Evolutionary conservation across 1,139 yeast species (phyloP), one percentile per base, ranked within the genome.

Genomic region (Candida pseudoviswanathii): DNA sequence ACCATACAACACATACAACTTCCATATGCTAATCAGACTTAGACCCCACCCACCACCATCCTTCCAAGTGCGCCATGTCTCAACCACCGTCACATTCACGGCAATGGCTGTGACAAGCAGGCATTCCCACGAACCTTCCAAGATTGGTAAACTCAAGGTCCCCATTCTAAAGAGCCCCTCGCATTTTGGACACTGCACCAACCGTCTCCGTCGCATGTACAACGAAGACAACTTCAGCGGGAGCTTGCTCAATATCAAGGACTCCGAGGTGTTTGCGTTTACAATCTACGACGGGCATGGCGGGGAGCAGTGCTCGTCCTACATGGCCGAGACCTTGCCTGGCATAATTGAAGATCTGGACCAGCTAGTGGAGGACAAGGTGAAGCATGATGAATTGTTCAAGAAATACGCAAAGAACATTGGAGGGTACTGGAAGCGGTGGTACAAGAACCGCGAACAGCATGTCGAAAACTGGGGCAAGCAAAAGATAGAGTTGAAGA

Each of bases 251-350:
- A 38, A 38, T 24, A 41, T 49, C 10, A 45, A 49, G 3, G 59
- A 57, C 24, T 49, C 56, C 11, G 52, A 64, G 3, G 66, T 73
- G 31, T 86, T 90, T 67, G 83, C 82, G 59, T 84, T 88, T 64
- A 81, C 83, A 44, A 79, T 94, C 2, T 91, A 86, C 66, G 99
- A 94, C 66, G 99, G 98, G 2, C 99, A 94, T 66, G 98, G 98
- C 3, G 96, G 97, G 16, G 78, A 75, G 33, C 83, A 85, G 53
- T 89, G 96, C 60, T 77, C 91, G 40, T 76, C 71, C 27, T 87
- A 77, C 58, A 71, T 92, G 30, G 71, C 77, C 31, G 68, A 73
- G 7, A 73, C 82, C 50, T 73, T 90, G 41, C 80, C 85, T 32
- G 60, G 67, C 45, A 77, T 74, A 48, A 80, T 91, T 30, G 96